Percentiles rank a stretch among this genome's conserved stretches.
Evolutionary conservation across 2,329 filamentous ascomycete species (phyloP).

Genomic region (Penicillium sp.): DNA sequence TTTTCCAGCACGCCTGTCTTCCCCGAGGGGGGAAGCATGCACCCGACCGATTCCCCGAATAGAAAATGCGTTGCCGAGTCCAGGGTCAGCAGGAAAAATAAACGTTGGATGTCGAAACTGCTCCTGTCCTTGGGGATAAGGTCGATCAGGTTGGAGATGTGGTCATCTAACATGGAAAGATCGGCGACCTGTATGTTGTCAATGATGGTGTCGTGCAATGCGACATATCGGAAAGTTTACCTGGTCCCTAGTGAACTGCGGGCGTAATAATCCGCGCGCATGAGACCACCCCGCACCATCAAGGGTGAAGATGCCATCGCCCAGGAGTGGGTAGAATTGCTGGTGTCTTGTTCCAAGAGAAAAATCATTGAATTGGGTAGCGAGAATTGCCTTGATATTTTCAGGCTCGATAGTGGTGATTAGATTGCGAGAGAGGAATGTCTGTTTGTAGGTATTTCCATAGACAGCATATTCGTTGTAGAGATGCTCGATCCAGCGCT

Average conservation of each 20-base stretch:
- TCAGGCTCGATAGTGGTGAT: conserved; percentile 38
- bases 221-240: conserved; percentile 40
- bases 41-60: conserved; percentile 70
- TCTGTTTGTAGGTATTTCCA: conserved; percentile 27
- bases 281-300: conserved; percentile 76
- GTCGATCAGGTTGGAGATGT: conserved; percentile 68
- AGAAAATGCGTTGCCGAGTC: conserved; percentile 86
- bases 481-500: conserved; percentile 31
- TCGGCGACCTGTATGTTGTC: conserved; percentile 48
- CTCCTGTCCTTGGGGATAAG: conserved; percentile 51
- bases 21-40: conserved; percentile 36
- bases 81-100: conserved; percentile 78
- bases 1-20: conserved; percentile 51
- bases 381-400: conserved; percentile 82
- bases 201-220: not conserved
- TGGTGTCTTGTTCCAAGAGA: conserved; percentile 76
- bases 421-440: conserved; percentile 18
- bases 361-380: conserved; percentile 78
- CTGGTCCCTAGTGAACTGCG: conserved; percentile 82
- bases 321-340: conserved; percentile 49
- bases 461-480: conserved; percentile 22
- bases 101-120: conserved; percentile 66
- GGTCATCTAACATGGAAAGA: conserved; percentile 74
- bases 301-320: conserved; percentile 59
- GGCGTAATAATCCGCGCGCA: conserved; percentile 74